A percentile compares a stretch with the other conserved stretches of the same genome.
phyloP scores from a whole-genome alignment of 345 rosid species.

The Camelina sativa region DNA sequence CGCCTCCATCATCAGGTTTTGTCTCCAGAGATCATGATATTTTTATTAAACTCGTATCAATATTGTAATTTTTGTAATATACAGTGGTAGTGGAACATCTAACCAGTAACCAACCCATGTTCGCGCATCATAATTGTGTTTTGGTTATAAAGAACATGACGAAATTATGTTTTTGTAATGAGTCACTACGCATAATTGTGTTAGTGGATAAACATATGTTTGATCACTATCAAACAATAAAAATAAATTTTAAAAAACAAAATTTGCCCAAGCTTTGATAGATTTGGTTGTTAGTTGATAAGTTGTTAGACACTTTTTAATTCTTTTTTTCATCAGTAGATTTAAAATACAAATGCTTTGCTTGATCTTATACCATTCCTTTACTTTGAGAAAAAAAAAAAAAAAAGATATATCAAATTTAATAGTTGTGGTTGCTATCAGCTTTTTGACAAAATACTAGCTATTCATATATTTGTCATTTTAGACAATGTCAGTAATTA shows the following conservation, averaged over 20 bases:
- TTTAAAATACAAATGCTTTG: conserved; percentile 4
- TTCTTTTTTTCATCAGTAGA: not conserved
- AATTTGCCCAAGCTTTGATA: conserved; percentile 12
- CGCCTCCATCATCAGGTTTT: conserved; percentile 23
- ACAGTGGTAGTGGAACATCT: not conserved
- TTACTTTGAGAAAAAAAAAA: not conserved
- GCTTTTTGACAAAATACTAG: not conserved
- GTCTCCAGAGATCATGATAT: conserved; percentile 14
- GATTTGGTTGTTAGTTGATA: conserved; percentile 27
- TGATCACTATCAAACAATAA: not conserved
- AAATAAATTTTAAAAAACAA: not conserved
- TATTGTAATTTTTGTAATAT: not conserved
- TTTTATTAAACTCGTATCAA: not conserved
- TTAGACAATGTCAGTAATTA: conserved; percentile 27
- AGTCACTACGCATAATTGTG: conserved; percentile 22
- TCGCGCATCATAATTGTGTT: conserved; percentile 16
- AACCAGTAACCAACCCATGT: conserved; percentile 16
- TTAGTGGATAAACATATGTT: not conserved
- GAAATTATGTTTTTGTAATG: not conserved
- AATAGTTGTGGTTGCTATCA: not conserved
- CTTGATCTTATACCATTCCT: conserved; percentile 2
- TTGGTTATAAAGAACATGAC: not conserved
- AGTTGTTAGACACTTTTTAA: conserved; percentile 19
- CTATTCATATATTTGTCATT: not conserved
- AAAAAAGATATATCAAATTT: not conserved